Percentiles rank a stretch among this genome's conserved stretches.
Evolutionary conservation across 208 protist species (phyloP).

Genomic region (Wallacemonas sp.): DNA sequence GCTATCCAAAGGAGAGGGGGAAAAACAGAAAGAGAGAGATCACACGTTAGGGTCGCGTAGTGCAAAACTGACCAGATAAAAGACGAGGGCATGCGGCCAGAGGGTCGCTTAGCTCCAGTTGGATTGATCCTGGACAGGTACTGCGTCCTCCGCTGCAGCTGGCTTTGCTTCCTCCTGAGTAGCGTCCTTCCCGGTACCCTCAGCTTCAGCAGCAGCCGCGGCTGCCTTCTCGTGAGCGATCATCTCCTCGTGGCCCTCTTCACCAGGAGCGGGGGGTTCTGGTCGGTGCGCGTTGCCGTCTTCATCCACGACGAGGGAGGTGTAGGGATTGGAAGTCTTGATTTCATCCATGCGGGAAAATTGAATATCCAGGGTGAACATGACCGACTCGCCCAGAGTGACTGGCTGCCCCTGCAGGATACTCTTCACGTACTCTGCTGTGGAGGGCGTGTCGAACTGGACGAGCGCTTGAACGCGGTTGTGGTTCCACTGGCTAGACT

Average conservation of each 20-base stretch:
- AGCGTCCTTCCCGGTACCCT: too few relatives aligned
- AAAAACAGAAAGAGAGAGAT: too few relatives aligned
- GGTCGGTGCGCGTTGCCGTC: constrained; percentile 62
- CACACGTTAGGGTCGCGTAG: too few relatives aligned
- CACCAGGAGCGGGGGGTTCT: not conserved
- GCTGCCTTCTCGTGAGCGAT: not conserved
- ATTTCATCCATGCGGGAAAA: constrained; percentile 91
- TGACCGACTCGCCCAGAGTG: constrained; percentile 82
- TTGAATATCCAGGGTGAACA: constrained; percentile 92
- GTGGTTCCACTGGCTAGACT: constrained; percentile 86
- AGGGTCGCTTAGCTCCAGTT: constrained; percentile 17
- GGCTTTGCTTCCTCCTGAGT: too few relatives aligned
- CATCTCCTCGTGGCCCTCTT: not conserved
- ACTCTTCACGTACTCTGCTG: constrained; percentile 88
- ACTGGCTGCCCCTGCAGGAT: constrained; percentile 91
- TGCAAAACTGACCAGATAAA: too few relatives aligned
- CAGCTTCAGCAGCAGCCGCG: too few relatives aligned
- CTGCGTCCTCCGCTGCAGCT: too few relatives aligned
- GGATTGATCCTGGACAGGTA: not conserved
- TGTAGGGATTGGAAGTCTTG: constrained; percentile 82
- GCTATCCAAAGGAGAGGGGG: too few relatives aligned
- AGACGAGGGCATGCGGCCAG: too few relatives aligned
- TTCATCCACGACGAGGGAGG: constrained; percentile 80
- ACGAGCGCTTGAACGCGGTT: constrained; percentile 91
- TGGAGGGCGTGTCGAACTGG: constrained; percentile 81